These are phyloP conservation scores for Cladochytrium replicatum DNA, from an alignment of 192 early-diverging fungal species.

Conservation along the genomic window DNA sequence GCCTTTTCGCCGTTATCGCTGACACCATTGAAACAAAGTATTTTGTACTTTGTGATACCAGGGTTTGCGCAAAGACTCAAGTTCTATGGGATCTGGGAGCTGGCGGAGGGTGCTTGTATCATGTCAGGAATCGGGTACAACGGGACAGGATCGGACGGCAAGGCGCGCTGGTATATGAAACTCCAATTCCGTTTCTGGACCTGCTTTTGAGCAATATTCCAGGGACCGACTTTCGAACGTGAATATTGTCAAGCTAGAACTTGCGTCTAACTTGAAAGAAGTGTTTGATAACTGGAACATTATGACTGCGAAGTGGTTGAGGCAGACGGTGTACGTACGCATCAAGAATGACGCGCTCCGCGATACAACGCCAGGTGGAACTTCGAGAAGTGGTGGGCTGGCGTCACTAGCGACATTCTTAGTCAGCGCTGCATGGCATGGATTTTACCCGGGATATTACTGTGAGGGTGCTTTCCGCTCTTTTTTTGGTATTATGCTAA, in stretches of 20 bases:
- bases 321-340: slow-evolving; percentile 73
- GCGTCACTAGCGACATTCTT: slow-evolving; percentile 69
- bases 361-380: slow-evolving; percentile 3
- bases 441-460: slow-evolving; percentile 83
- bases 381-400: no score
- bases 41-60: no score
- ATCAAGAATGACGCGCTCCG: slow-evolving; percentile 27
- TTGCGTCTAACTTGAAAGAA: slow-evolving; percentile 62
- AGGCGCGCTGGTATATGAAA: slow-evolving; percentile 55
- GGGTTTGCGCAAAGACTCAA: slow-evolving; percentile 49
- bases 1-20: no score
- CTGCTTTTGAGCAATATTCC: slow-evolving; percentile 40
- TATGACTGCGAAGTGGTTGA: slow-evolving; percentile 79
- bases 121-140: slow-evolving; percentile 77
- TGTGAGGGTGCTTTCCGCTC: slow-evolving; percentile 34
- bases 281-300: slow-evolving; percentile 85
- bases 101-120: slow-evolving; percentile 78
- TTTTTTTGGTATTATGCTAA: background rate
- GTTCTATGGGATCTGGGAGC: slow-evolving; percentile 84
- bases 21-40: no score
- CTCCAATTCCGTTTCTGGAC: no score
- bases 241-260: slow-evolving; percentile 54
- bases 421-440: slow-evolving; percentile 90
- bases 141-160: slow-evolving; percentile 54
- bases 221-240: slow-evolving; percentile 75